A percentile compares a stretch with the other conserved stretches of the same genome.
Conservation (phyloP, 169 alveolate species). For the Neospora caninum region DNA sequence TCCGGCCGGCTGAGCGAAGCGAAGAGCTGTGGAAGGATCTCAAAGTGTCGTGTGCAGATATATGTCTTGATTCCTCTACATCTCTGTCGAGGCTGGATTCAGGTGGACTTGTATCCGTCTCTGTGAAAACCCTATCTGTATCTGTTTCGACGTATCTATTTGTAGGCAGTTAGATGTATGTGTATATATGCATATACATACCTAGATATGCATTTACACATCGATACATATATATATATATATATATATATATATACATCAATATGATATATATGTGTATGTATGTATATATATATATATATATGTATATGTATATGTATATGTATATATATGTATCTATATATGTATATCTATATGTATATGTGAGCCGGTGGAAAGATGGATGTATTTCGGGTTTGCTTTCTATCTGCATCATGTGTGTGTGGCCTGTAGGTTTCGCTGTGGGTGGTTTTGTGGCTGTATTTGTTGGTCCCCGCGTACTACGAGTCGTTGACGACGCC, state of each 20-base stretch:
- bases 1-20: too few relatives aligned
- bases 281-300: not conserved
- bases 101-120: too few relatives aligned
- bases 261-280: not conserved
- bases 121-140: too few relatives aligned
- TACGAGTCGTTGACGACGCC: not conserved
- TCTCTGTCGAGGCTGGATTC: too few relatives aligned
- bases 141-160: too few relatives aligned
- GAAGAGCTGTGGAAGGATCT: too few relatives aligned
- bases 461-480: constrained; percentile 8
- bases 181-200: not conserved
- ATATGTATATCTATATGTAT: too few relatives aligned
- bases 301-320: not conserved
- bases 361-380: too few relatives aligned
- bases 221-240: not conserved
- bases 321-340: not conserved
- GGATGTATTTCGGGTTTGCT: too few relatives aligned
- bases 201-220: not conserved
- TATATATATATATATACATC: not conserved
- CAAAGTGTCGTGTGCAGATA: too few relatives aligned
- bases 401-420: not conserved
- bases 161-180: not conserved
- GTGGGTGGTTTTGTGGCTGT: not conserved
- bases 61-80: too few relatives aligned
- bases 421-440: not conserved